Evolutionary conservation across 176 grass and related monocot genomes (phyloP).

Genomic region (Musa troglodytarum): DNA sequence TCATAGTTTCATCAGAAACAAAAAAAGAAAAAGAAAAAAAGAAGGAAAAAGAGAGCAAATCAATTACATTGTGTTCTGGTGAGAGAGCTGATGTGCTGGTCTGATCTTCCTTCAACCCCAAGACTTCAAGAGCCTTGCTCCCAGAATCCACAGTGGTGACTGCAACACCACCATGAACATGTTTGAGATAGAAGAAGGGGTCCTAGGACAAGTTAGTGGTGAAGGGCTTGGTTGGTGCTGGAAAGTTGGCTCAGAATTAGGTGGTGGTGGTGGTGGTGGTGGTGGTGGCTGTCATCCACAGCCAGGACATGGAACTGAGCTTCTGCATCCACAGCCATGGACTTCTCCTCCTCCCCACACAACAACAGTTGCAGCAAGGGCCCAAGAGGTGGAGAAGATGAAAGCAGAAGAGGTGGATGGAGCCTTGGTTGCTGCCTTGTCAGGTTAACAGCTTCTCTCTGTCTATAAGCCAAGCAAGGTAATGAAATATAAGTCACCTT

Average conservation of each 20-base stretch:
- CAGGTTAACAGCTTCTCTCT: not conserved
- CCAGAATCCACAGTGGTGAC: slow-evolving; percentile 43
- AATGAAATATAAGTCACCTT: not conserved
- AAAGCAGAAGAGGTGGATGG: not conserved
- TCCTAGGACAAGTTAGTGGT: too few species aligned
- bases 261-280: too few species aligned
- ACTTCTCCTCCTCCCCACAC: not conserved
- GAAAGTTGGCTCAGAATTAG: too few species aligned
- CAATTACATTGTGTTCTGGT: not conserved
- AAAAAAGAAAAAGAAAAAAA: not conserved
- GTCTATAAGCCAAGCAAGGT: not conserved
- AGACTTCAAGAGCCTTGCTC: slow-evolving; percentile 34
- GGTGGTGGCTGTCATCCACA: slow-evolving; percentile 17
- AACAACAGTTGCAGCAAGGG: not conserved
- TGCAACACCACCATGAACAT: not conserved
- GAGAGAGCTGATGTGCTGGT: not conserved
- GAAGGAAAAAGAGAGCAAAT: not conserved
- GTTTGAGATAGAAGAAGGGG: too few species aligned
- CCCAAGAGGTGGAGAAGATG: not conserved
- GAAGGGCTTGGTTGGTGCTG: too few species aligned
- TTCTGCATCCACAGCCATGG: slow-evolving; percentile 12
- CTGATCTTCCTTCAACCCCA: slow-evolving; percentile 19
- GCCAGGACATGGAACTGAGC: slow-evolving; percentile 14
- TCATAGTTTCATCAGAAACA: not conserved
- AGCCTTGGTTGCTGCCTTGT: not conserved